These are phyloP conservation scores for Yarrowia keelungensis DNA, from an alignment of 805 yeast species.

Conservation along the genomic window DNA sequence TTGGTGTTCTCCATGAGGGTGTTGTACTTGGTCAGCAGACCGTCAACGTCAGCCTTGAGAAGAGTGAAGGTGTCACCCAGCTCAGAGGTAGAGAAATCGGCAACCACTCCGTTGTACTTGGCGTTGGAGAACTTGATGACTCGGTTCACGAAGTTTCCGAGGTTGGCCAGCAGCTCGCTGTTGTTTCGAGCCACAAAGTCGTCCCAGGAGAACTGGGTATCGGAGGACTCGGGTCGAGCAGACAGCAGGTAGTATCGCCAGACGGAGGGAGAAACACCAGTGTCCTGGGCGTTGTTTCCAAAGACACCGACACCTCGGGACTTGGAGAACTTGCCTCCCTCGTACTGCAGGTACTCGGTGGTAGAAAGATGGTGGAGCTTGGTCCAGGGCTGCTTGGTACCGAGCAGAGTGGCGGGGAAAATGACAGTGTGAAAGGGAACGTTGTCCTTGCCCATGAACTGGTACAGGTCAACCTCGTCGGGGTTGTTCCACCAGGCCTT, in stretches of 20 bases:
- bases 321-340: slow-evolving; percentile 97
- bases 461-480: slow-evolving; percentile 86
- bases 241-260: slow-evolving; percentile 97
- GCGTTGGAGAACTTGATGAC: slow-evolving; percentile 87
- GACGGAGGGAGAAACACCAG: slow-evolving; percentile 88
- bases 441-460: slow-evolving; percentile 99
- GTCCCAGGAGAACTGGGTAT: slow-evolving; percentile 96
- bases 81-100: slow-evolving; percentile 61
- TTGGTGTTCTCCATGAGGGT: slow-evolving; percentile 73
- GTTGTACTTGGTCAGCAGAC: slow-evolving; percentile 65
- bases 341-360: slow-evolving; percentile 96
- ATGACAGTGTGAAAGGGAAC: slow-evolving; percentile 99
- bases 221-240: slow-evolving; percentile 93
- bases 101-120: slow-evolving; percentile 90
- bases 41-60: slow-evolving; percentile 64
- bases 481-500: slow-evolving; percentile 93
- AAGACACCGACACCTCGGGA: slow-evolving; percentile 98
- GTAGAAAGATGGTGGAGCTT: slow-evolving; percentile 88
- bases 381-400: slow-evolving; percentile 90
- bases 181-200: slow-evolving; percentile 95
- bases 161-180: slow-evolving; percentile 89
- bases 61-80: slow-evolving; percentile 55
- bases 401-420: slow-evolving; percentile 91
- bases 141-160: slow-evolving; percentile 97
- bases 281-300: slow-evolving; percentile 95